phyloP scores from a whole-genome alignment of 148 eudicot species.

The Spergularia marina region DNA sequence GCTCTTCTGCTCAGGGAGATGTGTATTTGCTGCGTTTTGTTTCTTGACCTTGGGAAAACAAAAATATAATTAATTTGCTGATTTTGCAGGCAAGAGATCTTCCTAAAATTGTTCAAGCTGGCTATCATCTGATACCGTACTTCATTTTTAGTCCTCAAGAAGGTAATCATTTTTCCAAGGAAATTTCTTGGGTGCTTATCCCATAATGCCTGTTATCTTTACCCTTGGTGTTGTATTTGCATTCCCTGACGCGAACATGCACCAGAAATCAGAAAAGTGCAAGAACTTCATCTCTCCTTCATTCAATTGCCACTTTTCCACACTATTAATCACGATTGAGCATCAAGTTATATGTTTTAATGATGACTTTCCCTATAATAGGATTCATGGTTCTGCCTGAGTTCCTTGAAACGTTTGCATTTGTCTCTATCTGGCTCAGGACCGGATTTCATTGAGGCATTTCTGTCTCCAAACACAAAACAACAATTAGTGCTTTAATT shows the following conservation, averaged over 20 bases:
- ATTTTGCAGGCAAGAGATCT: conserved; percentile 93
- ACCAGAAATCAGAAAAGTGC: background rate
- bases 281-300: background rate
- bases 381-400: background rate
- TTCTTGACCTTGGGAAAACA: background rate
- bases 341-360: background rate
- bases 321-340: too few relatives aligned
- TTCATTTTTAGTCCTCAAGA: conserved; percentile 84
- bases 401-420: background rate
- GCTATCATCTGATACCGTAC: conserved; percentile 73
- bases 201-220: background rate
- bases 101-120: conserved; percentile 75
- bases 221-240: background rate
- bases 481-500: too few relatives aligned
- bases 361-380: background rate
- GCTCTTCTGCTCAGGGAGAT: background rate
- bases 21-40: background rate
- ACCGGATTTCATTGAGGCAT: too few relatives aligned
- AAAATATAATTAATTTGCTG: background rate
- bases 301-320: too few relatives aligned
- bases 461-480: too few relatives aligned
- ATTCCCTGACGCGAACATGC: background rate
- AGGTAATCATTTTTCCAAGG: conserved; percentile 44
- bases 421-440: too few relatives aligned
- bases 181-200: background rate